Evolutionary conservation across 1,284 basidiomycete species (phyloP).

Genomic region (Chalciporus sp.): DNA sequence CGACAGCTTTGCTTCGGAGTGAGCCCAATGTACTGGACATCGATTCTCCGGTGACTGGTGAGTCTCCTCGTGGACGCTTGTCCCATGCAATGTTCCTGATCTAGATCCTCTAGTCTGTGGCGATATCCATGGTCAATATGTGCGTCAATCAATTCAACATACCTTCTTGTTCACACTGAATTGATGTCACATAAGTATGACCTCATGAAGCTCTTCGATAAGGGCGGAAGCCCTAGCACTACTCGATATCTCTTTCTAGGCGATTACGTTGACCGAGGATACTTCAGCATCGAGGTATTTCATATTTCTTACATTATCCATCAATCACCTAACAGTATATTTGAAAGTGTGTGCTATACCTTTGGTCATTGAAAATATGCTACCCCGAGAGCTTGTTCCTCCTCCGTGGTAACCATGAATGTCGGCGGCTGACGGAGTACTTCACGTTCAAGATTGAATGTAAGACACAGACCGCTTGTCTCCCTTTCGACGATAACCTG

Average conservation of each 20-base stretch:
- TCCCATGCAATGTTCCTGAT: not conserved
- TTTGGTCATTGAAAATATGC: slow-evolving; percentile 91
- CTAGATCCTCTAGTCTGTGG: slow-evolving; percentile 71
- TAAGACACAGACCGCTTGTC: too few relatives aligned
- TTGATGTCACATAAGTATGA: slow-evolving; percentile 64
- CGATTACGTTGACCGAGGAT: slow-evolving; percentile 94
- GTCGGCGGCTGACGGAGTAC: slow-evolving; percentile 85
- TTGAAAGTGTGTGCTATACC: slow-evolving; percentile 82
- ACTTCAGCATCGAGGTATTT: slow-evolving; percentile 85
- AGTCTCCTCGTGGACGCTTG: slow-evolving; percentile 32
- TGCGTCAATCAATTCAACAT: slow-evolving; percentile 45
- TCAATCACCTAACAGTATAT: slow-evolving; percentile 1
- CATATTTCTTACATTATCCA: not conserved
- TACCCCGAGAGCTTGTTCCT: slow-evolving; percentile 90
- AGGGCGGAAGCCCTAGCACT: slow-evolving; percentile 90
- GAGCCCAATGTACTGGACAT: slow-evolving; percentile 88
- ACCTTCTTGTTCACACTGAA: not conserved
- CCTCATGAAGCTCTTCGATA: slow-evolving; percentile 94
- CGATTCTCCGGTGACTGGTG: slow-evolving; percentile 89
- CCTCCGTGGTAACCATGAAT: slow-evolving; percentile 89
- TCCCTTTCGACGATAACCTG: too few relatives aligned
- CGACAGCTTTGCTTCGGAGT: slow-evolving; percentile 70
- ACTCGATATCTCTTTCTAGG: slow-evolving; percentile 93
- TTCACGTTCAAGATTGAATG: slow-evolving; percentile 92
- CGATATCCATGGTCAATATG: slow-evolving; percentile 82